Evolutionary conservation across 2,329 filamentous ascomycete genomes (phyloP), one percentile per base, ranked within the genome.

Genomic region (Sporothrix inflata): DNA sequence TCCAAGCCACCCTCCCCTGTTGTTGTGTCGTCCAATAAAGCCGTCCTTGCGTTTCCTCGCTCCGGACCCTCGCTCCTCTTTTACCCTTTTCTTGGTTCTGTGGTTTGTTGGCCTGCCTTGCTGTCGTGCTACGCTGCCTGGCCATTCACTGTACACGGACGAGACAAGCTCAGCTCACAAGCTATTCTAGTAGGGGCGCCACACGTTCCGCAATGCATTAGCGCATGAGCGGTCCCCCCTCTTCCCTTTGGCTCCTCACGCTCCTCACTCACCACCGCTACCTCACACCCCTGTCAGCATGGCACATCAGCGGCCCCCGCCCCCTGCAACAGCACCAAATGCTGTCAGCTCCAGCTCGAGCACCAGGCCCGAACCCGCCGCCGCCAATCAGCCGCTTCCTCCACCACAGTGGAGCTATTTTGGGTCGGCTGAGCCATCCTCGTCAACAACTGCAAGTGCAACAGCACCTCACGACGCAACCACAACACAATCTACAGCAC

Each of bases 331-430:
- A 16, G 3, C 70, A 21, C 16, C 24, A 16, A n/a, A n/a, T 60
- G 60, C 60, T 66, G 45, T 38, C 47, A 66, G 57, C 60, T 65
- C 69, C 21, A 71, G 69, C 60, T 60, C 67, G 16, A 60, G n/a
- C 49, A 19, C 65, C 27, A 53, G 66, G 49, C 47, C 68, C 53
- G 68, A 53, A 42, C 30, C 76, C 76, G 74, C 71, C 78, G 73
- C 79, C 85, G 78, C 78, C 80, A 75, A 78, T 83, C 80, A 45
- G 57, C 53, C 77, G 82, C 76, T 81, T 84, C 76, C 83, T 30
- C 30, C 45, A 40, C 69, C 57, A 66, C 57, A 51, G 4, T 6
- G 65, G 67, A 53, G 49, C 70, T 66, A 57, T 57, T 63, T 34
- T 65, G 60, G 45, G 30, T 19, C 61, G 11, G 47, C 61, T 19